These are phyloP conservation scores for Thielaviopsis populi DNA, from an alignment of 2,329 filamentous ascomycete species.

Conservation along the genomic window DNA sequence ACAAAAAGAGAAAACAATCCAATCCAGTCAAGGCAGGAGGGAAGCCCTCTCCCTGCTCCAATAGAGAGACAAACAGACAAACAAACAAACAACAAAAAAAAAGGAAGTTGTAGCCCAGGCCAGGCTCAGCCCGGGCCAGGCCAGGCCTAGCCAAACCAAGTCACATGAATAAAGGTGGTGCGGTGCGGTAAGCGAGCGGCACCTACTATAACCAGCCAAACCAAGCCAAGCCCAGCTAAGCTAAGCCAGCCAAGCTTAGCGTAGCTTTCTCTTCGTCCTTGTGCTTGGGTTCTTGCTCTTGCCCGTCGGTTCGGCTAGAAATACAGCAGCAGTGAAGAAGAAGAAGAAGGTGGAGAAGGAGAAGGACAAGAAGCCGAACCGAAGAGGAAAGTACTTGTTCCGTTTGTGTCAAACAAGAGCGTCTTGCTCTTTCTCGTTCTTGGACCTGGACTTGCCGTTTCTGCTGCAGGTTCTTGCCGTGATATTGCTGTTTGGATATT, in stretches of 20 bases:
- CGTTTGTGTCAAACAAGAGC: neutral
- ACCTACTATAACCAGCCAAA: neutral
- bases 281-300: neutral
- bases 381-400: neutral
- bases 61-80: neutral
- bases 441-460: too few species aligned
- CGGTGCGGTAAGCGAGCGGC: neutral
- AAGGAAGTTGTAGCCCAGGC: neutral
- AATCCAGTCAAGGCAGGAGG: neutral
- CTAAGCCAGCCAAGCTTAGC: neutral
- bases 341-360: neutral
- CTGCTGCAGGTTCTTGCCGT: neutral
- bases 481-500: neutral
- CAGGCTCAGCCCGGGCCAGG: neutral
- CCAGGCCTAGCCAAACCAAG: neutral
- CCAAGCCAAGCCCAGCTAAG: too few species aligned
- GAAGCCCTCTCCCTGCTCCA: neutral
- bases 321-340: neutral
- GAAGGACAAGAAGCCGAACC: neutral
- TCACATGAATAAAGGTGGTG: conserved; percentile 3
- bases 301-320: neutral
- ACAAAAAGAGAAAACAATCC: conserved; percentile 1
- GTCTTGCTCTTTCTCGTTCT: neutral
- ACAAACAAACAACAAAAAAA: neutral
- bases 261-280: neutral